A percentile compares a stretch with the other conserved stretches of the same genome.
These are phyloP conservation scores for Kokia cookei DNA, from an alignment of 441 rosid genomes.

Conservation along the genomic window DNA sequence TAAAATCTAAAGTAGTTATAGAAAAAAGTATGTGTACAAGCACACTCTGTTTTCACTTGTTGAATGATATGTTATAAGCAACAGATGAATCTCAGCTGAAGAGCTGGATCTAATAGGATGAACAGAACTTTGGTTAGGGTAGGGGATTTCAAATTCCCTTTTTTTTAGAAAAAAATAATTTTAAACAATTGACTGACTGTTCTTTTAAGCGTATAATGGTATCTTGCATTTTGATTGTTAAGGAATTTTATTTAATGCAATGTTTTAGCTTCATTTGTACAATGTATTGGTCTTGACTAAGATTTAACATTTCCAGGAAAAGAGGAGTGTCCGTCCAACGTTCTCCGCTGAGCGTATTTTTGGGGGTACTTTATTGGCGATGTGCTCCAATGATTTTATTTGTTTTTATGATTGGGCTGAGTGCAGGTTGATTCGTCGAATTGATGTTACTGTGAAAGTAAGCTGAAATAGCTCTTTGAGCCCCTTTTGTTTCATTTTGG, in stretches of 20 bases:
- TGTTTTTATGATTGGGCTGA: constrained; percentile 99
- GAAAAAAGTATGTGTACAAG: not conserved
- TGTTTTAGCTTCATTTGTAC: not conserved
- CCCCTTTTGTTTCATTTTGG: constrained; percentile 10
- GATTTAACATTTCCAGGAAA: constrained; percentile 65
- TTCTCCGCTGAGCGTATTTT: constrained; percentile 88
- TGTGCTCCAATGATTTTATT: constrained; percentile 97
- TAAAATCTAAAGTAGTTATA: not conserved
- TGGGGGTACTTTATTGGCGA: constrained; percentile 89
- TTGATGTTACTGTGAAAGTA: constrained; percentile 96
- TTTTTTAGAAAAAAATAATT: not conserved
- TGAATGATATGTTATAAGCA: not conserved
- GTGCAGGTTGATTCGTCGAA: constrained; percentile 91
- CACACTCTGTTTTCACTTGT: not conserved
- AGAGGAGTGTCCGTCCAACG: constrained; percentile 82
- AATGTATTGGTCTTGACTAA: constrained; percentile 7
- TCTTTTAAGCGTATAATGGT: not conserved
- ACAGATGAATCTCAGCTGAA: not conserved
- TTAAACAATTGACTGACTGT: not conserved
- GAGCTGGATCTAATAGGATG: not conserved
- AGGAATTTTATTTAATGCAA: not conserved
- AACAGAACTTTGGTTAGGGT: not conserved
- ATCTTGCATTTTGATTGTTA: not conserved
- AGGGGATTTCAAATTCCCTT: not conserved
- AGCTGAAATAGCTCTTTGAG: constrained; percentile 19